Evolutionary conservation across 2,329 filamentous ascomycete genomes (phyloP).

Genomic region (Pseudocercospora fijiensis): DNA sequence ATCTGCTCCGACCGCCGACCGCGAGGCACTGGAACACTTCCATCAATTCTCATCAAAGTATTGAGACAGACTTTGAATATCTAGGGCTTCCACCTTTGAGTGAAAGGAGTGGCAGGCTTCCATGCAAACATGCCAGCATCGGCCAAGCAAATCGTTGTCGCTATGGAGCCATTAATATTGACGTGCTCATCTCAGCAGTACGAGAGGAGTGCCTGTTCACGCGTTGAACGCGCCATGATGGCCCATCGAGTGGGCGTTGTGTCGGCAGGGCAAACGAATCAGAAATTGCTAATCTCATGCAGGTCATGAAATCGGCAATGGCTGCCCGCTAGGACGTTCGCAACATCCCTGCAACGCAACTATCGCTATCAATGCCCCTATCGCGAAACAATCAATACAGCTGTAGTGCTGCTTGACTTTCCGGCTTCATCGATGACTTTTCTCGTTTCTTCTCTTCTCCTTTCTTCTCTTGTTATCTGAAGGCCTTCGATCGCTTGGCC

Average conservation of each 20-base stretch:
- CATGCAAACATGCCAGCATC: neutral
- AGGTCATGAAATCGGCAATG: slow-evolving; percentile 5
- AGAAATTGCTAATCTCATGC: neutral
- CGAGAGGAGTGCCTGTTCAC: neutral
- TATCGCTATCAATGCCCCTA: slow-evolving; percentile 3
- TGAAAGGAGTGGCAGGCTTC: neutral
- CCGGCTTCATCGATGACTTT: neutral
- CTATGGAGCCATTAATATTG: neutral
- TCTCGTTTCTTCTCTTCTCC: neutral
- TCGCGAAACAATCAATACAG: neutral
- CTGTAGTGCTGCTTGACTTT: neutral
- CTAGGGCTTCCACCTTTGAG: neutral
- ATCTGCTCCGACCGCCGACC: neutral
- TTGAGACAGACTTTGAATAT: too few relatives aligned
- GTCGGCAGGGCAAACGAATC: slow-evolving; percentile 3
- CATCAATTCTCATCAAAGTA: too few relatives aligned
- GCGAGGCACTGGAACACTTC: neutral
- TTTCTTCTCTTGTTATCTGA: neutral
- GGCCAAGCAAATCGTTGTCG: neutral
- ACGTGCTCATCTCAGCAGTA: neutral
- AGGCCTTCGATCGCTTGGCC: neutral
- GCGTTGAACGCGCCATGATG: neutral
- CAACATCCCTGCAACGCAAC: neutral
- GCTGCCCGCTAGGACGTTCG: slow-evolving; percentile 1
- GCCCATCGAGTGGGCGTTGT: neutral